Base-by-base conservation (phyloP, 768 basidiomycete species). In the Trametes gibbosa region DNA sequence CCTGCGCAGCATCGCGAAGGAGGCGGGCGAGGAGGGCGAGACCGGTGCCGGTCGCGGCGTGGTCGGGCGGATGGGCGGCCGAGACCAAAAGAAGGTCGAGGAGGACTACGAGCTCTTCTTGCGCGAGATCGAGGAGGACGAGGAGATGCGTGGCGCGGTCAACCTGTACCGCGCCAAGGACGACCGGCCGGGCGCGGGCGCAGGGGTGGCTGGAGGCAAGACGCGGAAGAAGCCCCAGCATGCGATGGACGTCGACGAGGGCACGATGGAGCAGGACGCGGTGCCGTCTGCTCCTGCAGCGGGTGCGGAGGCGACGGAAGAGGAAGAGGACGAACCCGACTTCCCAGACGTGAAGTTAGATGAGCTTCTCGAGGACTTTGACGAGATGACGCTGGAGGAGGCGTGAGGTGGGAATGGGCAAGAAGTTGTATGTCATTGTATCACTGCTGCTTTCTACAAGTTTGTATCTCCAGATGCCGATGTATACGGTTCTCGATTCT, bases 51-150 rank as follows among this genome's bases (percentile, higher is more conserved):
- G 84, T 34, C 78, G 91, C 42, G 95, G 95, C 55, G 87, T 94
- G n/a, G 86, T 96, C 43, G 95, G 95, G 1, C 77, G 93, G 47
- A 81, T 89, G 81, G 95, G 95, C 12, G 95, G 94, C 35, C 79
- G 93, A 47, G 95, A 96, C 75, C 83, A 86, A 74, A 87, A 82
- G 77, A 94, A 95, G 79, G 92, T 98, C 58, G 95, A 98, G 65
- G 87, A 92, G 70, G 96, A 99, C 70, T 99, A 98, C 74, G 97
- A 98, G 77, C 63, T 92, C 50, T 99, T 99, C 84, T 76, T 98
- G 73, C 83, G 90, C 46, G 95, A 97, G 62, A 74, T 98, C 49
- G 95, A 97, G 73, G 96, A 98, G 72, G 95, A 98, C 74, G 87
- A 87, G 21, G 95, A 98, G 77, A 76, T 98, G 77, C 84, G 96